Base-by-base conservation (phyloP, 129 eudicot species). In the Dittrichia graveolens region DNA sequence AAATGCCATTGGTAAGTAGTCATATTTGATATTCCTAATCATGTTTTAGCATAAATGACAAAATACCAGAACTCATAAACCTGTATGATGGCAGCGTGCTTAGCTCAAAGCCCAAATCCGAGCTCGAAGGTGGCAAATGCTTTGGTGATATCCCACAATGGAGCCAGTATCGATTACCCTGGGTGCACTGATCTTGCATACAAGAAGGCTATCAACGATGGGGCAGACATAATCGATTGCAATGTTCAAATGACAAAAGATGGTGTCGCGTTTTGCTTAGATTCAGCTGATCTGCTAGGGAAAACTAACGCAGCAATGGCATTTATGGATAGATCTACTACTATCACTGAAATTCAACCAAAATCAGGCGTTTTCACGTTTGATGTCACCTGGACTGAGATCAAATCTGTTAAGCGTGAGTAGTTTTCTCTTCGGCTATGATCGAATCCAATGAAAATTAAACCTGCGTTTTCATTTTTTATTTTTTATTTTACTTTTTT, bases 221-320 rank as follows among this genome's bases (percentile, higher is more conserved):
- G 97, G 6, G 96, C 91, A 2, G 97, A 91, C 73, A 76, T 95
- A 71, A 90, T 95, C 24, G 97, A 91, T 72, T 95, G 97, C 81
- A 72, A 88, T 34, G 96, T 95, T 41, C 99, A 95, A 65, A 75
- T 95, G 91, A 71, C 99, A 9, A 86, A 95, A 89, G 99, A 95
- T 66, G 91, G 96, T 66, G 82, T 83, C 0, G 85, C 99, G 7
- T 86, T 95, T 86, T 95, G 99, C 78, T 74, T 81, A 12, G 88
- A 72, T 15, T 78, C 85, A 12, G 81, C 86, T 62, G 99, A 95
- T 67, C 87, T 95, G 3, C 50, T 78, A 12, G 85, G 81, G 43
- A 81, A 83, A 41, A 95, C 97, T 13, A 91, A 81, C 19, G 97
- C 97, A 69, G 78, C 85, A 56, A 77, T 81, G 64, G 50, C 76